Conservation (phyloP, 306 rosid genomes). For the Arachis stenosperma region DNA sequence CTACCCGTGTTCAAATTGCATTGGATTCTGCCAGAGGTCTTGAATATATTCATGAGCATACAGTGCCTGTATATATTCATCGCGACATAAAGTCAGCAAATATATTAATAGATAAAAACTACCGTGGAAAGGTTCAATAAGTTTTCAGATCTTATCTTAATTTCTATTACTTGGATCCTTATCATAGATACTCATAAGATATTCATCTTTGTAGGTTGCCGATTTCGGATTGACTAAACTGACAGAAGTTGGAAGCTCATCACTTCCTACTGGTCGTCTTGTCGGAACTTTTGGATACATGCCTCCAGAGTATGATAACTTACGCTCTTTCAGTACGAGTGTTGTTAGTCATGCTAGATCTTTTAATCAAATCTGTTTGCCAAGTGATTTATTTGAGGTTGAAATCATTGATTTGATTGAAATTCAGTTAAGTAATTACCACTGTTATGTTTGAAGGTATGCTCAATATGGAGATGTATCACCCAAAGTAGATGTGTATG, state of each 20-base stretch:
- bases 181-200: slow-evolving; percentile 34
- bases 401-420: not conserved
- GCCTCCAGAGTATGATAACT: slow-evolving; percentile 87
- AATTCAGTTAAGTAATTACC: slow-evolving; percentile 16
- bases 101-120: slow-evolving; percentile 85
- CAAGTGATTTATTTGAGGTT: not conserved
- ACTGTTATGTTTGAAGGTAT: slow-evolving; percentile 59
- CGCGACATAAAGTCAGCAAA: slow-evolving; percentile 98
- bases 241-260: slow-evolving; percentile 84
- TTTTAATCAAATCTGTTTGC: slow-evolving; percentile 12
- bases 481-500: slow-evolving; percentile 91
- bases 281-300: slow-evolving; percentile 98
- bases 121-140: slow-evolving; percentile 76
- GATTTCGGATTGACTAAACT: slow-evolving; percentile 93
- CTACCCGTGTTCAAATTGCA: slow-evolving; percentile 88
- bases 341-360: slow-evolving; percentile 1
- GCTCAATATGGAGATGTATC: slow-evolving; percentile 95
- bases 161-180: slow-evolving; percentile 2
- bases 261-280: slow-evolving; percentile 78
- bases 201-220: slow-evolving; percentile 67
- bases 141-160: slow-evolving; percentile 18
- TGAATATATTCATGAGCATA: slow-evolving; percentile 96
- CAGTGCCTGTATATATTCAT: slow-evolving; percentile 95
- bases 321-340: slow-evolving; percentile 3
- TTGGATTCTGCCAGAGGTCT: slow-evolving; percentile 98